Conservation (phyloP, 306 rosid genomes). For the Lagenaria siceraria region DNA sequence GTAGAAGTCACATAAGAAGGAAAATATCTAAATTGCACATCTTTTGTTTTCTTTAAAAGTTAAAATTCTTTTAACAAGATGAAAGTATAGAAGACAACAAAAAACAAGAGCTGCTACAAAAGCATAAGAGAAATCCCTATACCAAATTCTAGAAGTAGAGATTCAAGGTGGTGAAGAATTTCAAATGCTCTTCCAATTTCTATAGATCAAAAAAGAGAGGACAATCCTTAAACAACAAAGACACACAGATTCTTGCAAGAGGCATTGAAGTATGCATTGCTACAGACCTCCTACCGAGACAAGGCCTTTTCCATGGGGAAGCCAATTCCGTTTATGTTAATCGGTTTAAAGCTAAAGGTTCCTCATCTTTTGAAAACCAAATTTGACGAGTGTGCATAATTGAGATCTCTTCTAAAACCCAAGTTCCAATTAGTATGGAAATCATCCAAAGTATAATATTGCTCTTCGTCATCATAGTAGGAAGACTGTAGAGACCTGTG, state of each 20-base stretch:
- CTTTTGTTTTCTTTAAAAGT: neutral
- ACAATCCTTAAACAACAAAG: neutral
- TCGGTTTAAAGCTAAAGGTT: neutral
- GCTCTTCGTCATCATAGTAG: neutral
- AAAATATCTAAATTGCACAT: neutral
- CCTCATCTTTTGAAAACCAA: neutral
- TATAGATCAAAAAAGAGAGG: neutral
- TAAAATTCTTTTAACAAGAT: neutral
- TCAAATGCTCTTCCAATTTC: neutral
- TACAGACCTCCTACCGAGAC: neutral
- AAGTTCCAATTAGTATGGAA: neutral
- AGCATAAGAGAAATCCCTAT: neutral
- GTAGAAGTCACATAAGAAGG: neutral
- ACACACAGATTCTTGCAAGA: neutral
- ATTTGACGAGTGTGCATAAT: neutral
- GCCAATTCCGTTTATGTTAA: neutral
- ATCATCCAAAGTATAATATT: neutral
- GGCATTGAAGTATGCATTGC: neutral
- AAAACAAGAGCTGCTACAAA: neutral
- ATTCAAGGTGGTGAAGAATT: neutral
- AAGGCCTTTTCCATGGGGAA: neutral
- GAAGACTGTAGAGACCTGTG: neutral
- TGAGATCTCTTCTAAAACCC: neutral
- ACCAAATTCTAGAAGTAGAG: neutral
- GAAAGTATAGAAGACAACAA: neutral